Evolutionary conservation across 768 basidiomycete species (phyloP), one percentile per base, ranked within the genome.

Genomic region (Lactifluus piperatus): DNA sequence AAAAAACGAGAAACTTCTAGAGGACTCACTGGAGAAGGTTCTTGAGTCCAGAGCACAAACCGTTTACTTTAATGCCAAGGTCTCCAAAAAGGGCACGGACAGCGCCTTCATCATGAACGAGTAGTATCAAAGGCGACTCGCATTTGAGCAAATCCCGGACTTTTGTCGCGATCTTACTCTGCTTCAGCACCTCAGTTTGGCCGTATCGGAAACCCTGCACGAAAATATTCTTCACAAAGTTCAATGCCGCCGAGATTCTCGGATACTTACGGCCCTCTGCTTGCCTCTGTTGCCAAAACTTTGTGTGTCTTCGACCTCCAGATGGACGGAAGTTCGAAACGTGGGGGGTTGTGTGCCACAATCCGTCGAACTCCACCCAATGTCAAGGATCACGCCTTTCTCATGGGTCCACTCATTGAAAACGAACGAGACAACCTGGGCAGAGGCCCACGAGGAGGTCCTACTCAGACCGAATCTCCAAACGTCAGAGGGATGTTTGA

Each of bases 341-440:
- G 49, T 51, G 34, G 57, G 54, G 4, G 60, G 53, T 14, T 51
- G 20, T 29, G 54, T 51, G 22, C 45, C 26, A 22, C 32, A 51
- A 41, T 44, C 49, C 16, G 56, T 34, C 27, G 24, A 52, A 43
- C 58, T 54, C 62, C 57, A 65, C 16, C 64, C 64, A 16, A 65
- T 43, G 36, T 65, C 64, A 8, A 65, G 47, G 29, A 63, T 27
- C 20, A 52, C 56, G 32, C 58, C 54, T 45, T 51, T 56, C 43
- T 57, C 57, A 26, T 60, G 51, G 22, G 39, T 45, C 64, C 62
- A 63, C 24, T 51, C 55, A 5, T 65, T 65, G 50, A 60, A 57
- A 32, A 56, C 51, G 30, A 65, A 29, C 9, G 64, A 54, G 32
- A 57, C 22, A 45, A 64, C 39, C 14, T 50, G 45, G 2, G 27